phyloP scores from a whole-genome alignment of 257 asterid species.

The Fraxinus cuspidata region DNA sequence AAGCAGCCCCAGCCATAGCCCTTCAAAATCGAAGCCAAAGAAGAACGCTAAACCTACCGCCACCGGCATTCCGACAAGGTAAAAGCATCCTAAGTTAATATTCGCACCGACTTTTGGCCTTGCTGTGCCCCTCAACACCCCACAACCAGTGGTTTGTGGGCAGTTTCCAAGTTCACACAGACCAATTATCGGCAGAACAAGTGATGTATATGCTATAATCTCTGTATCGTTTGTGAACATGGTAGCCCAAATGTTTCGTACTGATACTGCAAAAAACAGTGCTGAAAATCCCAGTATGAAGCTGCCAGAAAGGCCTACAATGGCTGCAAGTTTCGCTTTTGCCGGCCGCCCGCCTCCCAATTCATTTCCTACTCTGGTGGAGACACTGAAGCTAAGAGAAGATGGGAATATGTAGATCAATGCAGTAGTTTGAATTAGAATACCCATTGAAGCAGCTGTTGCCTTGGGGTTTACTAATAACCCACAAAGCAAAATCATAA shows the following conservation, averaged over 20 bases:
- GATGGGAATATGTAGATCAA: slow-evolving; percentile 80
- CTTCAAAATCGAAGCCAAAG: slow-evolving; percentile 59
- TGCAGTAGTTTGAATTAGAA: slow-evolving; percentile 71
- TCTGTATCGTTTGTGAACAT: slow-evolving; percentile 71
- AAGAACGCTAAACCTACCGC: slow-evolving; percentile 68
- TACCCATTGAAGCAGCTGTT: slow-evolving; percentile 83
- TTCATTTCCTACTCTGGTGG: slow-evolving; percentile 76
- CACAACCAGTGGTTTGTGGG: slow-evolving; percentile 94
- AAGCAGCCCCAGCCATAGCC: slow-evolving; percentile 78
- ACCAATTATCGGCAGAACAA: slow-evolving; percentile 72
- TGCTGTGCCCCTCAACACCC: slow-evolving; percentile 80
- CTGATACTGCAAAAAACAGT: slow-evolving; percentile 55
- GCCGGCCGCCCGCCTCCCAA: slow-evolving; percentile 58
- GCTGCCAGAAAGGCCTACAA: slow-evolving; percentile 61
- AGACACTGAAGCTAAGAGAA: slow-evolving; percentile 68
- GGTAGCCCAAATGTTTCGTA: slow-evolving; percentile 64
- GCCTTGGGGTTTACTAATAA: slow-evolving; percentile 54
- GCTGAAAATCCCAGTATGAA: slow-evolving; percentile 58
- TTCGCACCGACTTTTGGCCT: slow-evolving; percentile 83
- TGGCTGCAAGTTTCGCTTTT: slow-evolving; percentile 58
- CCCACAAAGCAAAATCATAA: slow-evolving; percentile 77
- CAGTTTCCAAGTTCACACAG: slow-evolving; percentile 87
- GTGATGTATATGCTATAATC: slow-evolving; percentile 55
- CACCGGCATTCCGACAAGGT: slow-evolving; percentile 76
- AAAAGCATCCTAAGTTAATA: slow-evolving; percentile 76